A percentile compares a stretch with the other conserved stretches of the same genome.
These are phyloP conservation scores for Penicillium subrubescens DNA, from an alignment of 495 filamentous ascomycete genomes.

Conservation along the genomic window DNA sequence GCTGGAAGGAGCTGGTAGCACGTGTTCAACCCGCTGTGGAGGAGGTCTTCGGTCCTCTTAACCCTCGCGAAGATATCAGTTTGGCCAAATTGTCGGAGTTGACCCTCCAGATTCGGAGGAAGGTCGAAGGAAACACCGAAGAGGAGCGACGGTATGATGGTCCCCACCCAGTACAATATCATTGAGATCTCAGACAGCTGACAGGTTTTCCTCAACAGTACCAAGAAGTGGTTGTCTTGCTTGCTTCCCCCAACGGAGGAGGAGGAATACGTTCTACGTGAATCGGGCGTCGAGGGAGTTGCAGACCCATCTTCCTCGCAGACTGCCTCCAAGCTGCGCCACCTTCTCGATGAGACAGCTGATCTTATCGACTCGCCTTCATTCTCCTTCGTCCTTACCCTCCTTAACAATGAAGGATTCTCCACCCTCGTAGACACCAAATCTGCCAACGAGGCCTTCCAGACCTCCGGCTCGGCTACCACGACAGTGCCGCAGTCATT, in stretches of 20 bases:
- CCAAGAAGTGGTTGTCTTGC: constrained; percentile 75
- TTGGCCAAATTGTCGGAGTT: constrained; percentile 76
- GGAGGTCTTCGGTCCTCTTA: constrained; percentile 81
- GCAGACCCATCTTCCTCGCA: constrained; percentile 43
- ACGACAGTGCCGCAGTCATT: constrained; percentile 48
- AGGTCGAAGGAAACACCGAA: constrained; percentile 77
- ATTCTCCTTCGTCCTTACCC: constrained; percentile 79
- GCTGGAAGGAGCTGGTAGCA: constrained; percentile 79
- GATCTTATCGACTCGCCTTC: constrained; percentile 93
- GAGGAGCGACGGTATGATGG: constrained; percentile 60
- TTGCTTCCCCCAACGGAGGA: constrained; percentile 77
- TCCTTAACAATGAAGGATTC: constrained; percentile 86
- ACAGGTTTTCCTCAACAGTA: constrained; percentile 19
- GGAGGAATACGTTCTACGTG: constrained; percentile 78
- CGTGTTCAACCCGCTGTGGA: constrained; percentile 79
- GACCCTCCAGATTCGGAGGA: constrained; percentile 73
- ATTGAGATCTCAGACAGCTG: neutral
- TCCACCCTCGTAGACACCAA: constrained; percentile 77
- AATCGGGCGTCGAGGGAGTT: constrained; percentile 74
- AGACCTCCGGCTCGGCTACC: constrained; percentile 51
- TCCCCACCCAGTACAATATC: neutral
- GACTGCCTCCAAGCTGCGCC: constrained; percentile 64
- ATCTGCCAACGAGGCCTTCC: constrained; percentile 75
- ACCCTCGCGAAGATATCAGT: constrained; percentile 84
- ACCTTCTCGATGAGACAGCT: constrained; percentile 92